Evolutionary conservation across 148 eudicot genomes (phyloP).

Genomic region (Rhododendron simsii): DNA sequence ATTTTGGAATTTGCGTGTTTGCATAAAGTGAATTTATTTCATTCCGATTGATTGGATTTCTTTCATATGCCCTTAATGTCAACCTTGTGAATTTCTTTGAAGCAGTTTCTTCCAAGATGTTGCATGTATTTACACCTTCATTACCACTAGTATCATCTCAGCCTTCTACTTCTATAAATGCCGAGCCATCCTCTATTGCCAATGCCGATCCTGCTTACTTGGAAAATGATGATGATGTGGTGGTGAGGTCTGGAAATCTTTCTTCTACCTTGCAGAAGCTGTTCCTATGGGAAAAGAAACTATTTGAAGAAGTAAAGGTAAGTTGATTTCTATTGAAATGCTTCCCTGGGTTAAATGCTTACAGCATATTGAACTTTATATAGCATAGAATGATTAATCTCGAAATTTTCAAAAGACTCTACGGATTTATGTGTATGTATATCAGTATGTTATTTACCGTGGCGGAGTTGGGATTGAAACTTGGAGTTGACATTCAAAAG

Average conservation of each 20-base stretch:
- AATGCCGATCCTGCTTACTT: constrained; percentile 21
- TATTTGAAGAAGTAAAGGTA: constrained; percentile 95
- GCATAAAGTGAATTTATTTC: not conserved
- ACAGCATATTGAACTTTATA: not conserved
- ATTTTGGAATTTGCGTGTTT: not conserved
- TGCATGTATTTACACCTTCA: constrained; percentile 64
- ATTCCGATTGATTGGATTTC: not conserved
- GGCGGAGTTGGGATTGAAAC: too few relatives aligned
- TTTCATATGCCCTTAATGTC: not conserved
- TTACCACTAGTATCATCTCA: constrained; percentile 29
- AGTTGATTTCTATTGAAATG: constrained; percentile 8
- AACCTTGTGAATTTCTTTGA: constrained; percentile 5
- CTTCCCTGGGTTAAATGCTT: constrained; percentile 6
- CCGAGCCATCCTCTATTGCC: constrained; percentile 28
- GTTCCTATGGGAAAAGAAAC: constrained; percentile 94
- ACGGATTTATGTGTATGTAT: not conserved
- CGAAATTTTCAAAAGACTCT: not conserved
- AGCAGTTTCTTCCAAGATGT: constrained; percentile 89
- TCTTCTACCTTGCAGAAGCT: constrained; percentile 88
- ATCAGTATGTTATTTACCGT: too few relatives aligned
- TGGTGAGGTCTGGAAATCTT: constrained; percentile 51
- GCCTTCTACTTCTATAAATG: constrained; percentile 59
- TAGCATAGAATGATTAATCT: not conserved
- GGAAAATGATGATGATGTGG: constrained; percentile 50
- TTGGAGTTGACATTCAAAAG: too few relatives aligned